Conservation (phyloP, 2,329 filamentous ascomycete species). For the Talaromyces sp. region DNA sequence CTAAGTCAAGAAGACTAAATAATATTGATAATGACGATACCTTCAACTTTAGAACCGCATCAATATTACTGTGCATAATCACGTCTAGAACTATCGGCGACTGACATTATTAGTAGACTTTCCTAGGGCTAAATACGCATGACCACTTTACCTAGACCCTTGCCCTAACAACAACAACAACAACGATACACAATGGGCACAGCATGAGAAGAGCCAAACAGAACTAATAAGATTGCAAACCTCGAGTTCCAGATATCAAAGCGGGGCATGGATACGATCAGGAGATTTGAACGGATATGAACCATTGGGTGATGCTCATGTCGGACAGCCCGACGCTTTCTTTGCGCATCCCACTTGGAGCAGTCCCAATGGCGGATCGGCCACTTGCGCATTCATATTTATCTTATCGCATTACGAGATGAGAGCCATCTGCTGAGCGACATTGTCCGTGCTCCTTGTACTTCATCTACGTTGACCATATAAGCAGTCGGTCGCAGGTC, state of each 20-base stretch:
- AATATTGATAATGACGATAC: not conserved
- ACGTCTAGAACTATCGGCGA: too few species aligned
- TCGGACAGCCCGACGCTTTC: not conserved
- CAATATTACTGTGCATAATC: not conserved
- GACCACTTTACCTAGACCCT: not conserved
- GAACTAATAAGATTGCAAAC: not conserved
- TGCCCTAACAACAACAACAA: not conserved
- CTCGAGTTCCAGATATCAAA: not conserved
- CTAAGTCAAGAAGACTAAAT: constrained; percentile 15
- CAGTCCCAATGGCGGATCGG: not conserved
- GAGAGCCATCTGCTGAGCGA: not conserved
- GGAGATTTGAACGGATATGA: not conserved
- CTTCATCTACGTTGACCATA: not conserved
- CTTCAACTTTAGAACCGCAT: too few species aligned
- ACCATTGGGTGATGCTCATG: not conserved
- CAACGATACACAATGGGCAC: not conserved
- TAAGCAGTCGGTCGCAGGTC: not conserved
- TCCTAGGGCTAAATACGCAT: not conserved
- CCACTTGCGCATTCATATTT: not conserved
- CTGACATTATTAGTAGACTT: too few species aligned
- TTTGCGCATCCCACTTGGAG: not conserved
- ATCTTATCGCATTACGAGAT: constrained; percentile 8
- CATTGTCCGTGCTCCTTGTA: not conserved
- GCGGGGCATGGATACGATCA: too few species aligned
- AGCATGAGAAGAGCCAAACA: not conserved